Evolutionary conservation across 768 basidiomycete genomes (phyloP), one percentile per base, ranked within the genome.

Genomic region (Macrocybe gigantea): DNA sequence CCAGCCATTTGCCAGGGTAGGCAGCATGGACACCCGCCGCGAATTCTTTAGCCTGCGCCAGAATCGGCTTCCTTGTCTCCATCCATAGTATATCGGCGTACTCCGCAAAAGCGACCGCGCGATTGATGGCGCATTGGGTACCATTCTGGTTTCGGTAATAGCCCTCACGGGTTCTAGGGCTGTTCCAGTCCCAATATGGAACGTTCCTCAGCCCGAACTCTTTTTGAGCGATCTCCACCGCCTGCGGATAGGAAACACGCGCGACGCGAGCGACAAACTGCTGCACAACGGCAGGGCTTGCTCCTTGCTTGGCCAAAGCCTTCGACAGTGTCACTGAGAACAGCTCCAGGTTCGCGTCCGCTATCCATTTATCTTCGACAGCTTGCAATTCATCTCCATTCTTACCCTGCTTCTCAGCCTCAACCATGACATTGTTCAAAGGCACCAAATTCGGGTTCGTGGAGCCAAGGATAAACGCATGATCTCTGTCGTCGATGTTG

Each of bases 141-240:
- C 95, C 95, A 51, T 95, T 94, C 66, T 94, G 90, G 75, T 95
- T 97, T 54, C 95, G 83, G 75, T 93, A 98, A 74, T 81, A 98
- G 37, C 95, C 95, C 65, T 98, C 95, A 49, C 94, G 82, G 0
- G 95, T 96, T 49, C 96, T 74, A 34, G 95, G 92, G 41, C 85
- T 73, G 65, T 97, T 90, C 93, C 94, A 97, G 67, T 93, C 75
- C 91, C 92, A 98, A 77, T 82, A 88, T 0, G 93, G 93, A 30
- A 81, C 78, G 40, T 51, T 68, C 62, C 70, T 79, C 53, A 93
- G 70, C 29, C 88, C 85, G 58, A 86, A 94, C 56, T 88, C 82
- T 47, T 77, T 77, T 63, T 85, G 78, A 0, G 93, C 93, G 53
- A 97, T 82, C 49, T 67, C 65, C 49, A 88, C 73, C 0, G 92